Percentiles rank a stretch among this genome's conserved stretches.
phyloP scores from a whole-genome alignment of 1,284 basidiomycete species.

The Crucibulum cyathiforme region DNA sequence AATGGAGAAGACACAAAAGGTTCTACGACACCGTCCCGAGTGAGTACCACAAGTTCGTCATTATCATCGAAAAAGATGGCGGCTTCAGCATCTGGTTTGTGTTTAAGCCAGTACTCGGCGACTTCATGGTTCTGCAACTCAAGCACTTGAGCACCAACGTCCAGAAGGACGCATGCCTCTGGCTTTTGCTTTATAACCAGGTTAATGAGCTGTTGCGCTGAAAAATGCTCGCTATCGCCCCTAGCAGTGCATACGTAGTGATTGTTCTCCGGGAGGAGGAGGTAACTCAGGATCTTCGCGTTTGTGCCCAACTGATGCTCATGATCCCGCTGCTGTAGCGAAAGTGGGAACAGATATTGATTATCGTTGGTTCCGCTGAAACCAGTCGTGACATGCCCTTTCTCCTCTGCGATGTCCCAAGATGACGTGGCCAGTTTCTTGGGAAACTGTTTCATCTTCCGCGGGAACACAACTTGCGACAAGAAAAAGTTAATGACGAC shows the following conservation, averaged over 20 bases:
- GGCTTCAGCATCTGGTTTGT: constrained; percentile 37
- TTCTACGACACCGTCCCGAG: constrained; percentile 45
- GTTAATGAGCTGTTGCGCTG: constrained; percentile 40
- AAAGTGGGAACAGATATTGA: constrained; percentile 51
- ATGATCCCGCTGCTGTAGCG: constrained; percentile 51
- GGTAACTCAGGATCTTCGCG: constrained; percentile 51
- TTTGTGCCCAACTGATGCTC: constrained; percentile 53
- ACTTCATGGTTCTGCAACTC: constrained; percentile 52
- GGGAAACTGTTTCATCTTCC: constrained; percentile 54
- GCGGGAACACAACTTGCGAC: constrained; percentile 53
- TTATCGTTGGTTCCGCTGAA: constrained; percentile 67
- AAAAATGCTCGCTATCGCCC: constrained; percentile 23
- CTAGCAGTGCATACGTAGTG: constrained; percentile 37
- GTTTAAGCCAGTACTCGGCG: constrained; percentile 46
- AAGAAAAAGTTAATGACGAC: constrained; percentile 57
- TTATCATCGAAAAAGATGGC: constrained; percentile 55
- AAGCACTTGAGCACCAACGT: constrained; percentile 64
- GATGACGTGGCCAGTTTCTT: constrained; percentile 53
- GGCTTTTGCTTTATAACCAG: constrained; percentile 39
- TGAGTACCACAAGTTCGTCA: constrained; percentile 50
- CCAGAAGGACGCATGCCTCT: constrained; percentile 52
- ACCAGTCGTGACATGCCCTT: constrained; percentile 47
- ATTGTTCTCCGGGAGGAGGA: constrained; percentile 52
- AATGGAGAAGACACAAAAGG: constrained; percentile 50
- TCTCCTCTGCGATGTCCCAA: constrained; percentile 57